phyloP scores from a whole-genome alignment of 164 flowering plant species.

The Tetracentron sinense region DNA sequence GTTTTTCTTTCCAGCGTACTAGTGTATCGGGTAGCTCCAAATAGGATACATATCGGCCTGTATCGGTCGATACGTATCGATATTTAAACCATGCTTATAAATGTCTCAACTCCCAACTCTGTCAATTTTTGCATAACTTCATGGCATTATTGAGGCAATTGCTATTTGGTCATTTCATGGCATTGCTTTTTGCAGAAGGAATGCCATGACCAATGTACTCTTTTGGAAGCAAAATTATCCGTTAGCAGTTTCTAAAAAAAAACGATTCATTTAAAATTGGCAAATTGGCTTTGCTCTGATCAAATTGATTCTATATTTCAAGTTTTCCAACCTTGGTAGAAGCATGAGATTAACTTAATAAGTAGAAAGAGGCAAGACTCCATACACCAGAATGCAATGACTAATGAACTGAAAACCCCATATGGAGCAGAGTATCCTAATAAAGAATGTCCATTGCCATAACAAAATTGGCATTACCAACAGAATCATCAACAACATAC shows the following conservation, averaged over 20 bases:
- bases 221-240: neutral
- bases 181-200: neutral
- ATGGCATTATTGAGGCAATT: neutral
- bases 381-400: neutral
- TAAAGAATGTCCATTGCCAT: neutral
- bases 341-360: neutral
- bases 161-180: neutral
- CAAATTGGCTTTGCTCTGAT: neutral
- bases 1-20: too few species aligned
- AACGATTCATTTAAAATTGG: neutral
- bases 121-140: too few species aligned
- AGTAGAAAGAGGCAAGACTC: neutral
- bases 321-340: neutral
- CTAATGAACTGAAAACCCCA: neutral
- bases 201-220: too few species aligned
- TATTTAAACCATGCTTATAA: too few species aligned
- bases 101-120: neutral
- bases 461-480: too few species aligned
- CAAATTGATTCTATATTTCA: neutral
- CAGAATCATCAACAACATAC: constrained; percentile 32
- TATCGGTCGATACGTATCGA: too few species aligned
- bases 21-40: too few species aligned
- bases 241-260: neutral
- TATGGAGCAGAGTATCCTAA: neutral
- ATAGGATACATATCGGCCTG: too few species aligned